Evolutionary conservation across 1,284 basidiomycete species (phyloP), one percentile per base, ranked within the genome.

Genomic region (Sporisorium exsertum): DNA sequence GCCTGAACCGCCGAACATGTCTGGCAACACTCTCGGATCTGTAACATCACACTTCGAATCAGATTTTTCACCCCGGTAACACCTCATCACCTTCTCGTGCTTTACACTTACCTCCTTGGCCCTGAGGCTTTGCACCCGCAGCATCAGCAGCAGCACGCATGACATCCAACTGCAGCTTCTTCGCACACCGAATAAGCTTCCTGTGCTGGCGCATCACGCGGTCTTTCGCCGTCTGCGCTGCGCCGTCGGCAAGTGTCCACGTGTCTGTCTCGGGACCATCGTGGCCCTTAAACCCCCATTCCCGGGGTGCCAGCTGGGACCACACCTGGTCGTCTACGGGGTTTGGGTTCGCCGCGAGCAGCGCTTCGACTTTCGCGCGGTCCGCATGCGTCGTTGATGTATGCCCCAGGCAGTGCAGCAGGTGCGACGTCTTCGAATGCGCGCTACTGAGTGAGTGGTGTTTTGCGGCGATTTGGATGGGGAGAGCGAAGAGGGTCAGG

Each of bases 201-300:
- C 24, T 2, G 6, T 52, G 50, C 52, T 66, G 55, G n/a, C 29
- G 40, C 26, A 24, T 15, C n/a, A 52, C 20, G 2, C 42, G 40
- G 4, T 64, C 61, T 40, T 53, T 62, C 0, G 10, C 37, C 7
- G 32, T 45, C n/a, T 45, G 16, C 0, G 43, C 45, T 0, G 16
- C 27, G 2, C 49, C 26, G 0, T n/a, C 15, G 2, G 15, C 32
- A 1, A 47, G 57, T 0, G 1, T 29, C 69, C 69, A 72, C 8
- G 55, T 62, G 15, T 66, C 56, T 5, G 12, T 32, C 3, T 18
- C 58, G 0, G 47, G 22, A 0, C 18, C 15, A 16, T 61, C 40
- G 46, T 64, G 61, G 2, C 49, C 58, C 8, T 57, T 42, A 24
- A 72, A 72, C 6, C 69, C 69, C 69, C 69, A 72, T 2, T 49